Evolutionary conservation across 345 rosid genomes (phyloP), one percentile per base, ranked within the genome.

Genomic region (Rhodomyrtus tomentosa): DNA sequence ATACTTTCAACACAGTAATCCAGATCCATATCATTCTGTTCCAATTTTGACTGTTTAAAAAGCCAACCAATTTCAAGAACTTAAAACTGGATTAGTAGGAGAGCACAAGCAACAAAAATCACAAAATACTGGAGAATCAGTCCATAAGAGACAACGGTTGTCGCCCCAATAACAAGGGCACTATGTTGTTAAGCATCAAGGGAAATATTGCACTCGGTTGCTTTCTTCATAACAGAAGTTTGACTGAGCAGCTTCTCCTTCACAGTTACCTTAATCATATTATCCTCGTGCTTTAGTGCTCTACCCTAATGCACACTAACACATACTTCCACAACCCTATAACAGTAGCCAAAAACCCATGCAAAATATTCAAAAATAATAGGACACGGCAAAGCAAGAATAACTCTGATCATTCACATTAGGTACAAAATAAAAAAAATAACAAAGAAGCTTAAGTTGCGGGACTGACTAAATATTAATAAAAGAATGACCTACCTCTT

Each of bases 401-500:
- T 32, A 16, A 62, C 76, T 16, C 42, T 32, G 74, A 62, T 18
- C 42, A 32, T 62, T 62, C 72, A 59, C 36, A 59, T 5, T 27
- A 6, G 24, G 76, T 62, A 32, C 24, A 29, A 32, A 32, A 29
- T 62, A 62, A 29, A 32, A 3, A 32, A 0, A 68, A 68, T 2
- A 36, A 36, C 4, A 16, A 32, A 32, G 22, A 62, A 62, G 76
- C 76, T 59, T 32, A 62, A 32, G 2, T 32, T 62, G 32, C 76
- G 36, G 1, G 42, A 49, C 51, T 45, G 27, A 29, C 18, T 5
- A 14, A 3, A 12, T 49, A 49, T 80, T 25, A 16, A 80, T 49
- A 49, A 80, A 14, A 80, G 24, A 45, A 51, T 49, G 82, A 80
- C 40, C 82, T 88, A 92, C 93, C 90, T 82, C 84, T 84, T 48